Percentiles rank a stretch among this genome's conserved stretches.
Conservation (phyloP, 306 rosid species). For the Rosa persica region DNA sequence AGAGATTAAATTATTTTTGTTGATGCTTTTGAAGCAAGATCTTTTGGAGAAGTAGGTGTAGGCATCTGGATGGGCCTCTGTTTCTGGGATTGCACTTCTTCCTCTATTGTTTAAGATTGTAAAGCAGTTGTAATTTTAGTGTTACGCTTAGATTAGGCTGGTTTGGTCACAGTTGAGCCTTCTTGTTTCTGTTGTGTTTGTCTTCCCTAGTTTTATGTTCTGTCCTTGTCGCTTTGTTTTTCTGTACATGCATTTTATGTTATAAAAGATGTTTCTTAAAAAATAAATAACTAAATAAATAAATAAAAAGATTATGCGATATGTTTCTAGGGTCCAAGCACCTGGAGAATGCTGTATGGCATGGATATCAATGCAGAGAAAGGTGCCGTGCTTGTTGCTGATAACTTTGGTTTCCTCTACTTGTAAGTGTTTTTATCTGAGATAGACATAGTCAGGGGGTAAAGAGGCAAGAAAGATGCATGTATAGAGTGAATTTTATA, state of each 20-base stretch:
- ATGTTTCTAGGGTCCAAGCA: conserved; percentile 61
- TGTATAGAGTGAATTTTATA: neutral
- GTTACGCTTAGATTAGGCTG: neutral
- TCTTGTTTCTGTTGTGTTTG: neutral
- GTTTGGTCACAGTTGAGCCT: neutral
- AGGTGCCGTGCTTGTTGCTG: conserved; percentile 75
- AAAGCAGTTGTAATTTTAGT: neutral
- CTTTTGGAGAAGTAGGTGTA: neutral
- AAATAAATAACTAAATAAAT: neutral
- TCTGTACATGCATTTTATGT: neutral
- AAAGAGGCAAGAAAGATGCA: neutral
- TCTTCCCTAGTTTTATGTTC: neutral
- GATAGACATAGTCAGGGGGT: neutral
- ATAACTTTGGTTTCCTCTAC: conserved; percentile 78
- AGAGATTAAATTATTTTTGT: neutral
- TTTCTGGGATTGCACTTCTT: neutral
- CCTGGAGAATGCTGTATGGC: conserved; percentile 91
- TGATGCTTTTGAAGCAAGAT: neutral
- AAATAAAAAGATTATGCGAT: neutral
- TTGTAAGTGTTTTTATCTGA: conserved; percentile 45
- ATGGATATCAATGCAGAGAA: conserved; percentile 87
- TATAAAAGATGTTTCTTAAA: neutral
- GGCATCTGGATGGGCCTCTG: neutral
- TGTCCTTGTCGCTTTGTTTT: neutral
- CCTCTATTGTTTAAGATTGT: neutral